These are phyloP conservation scores for Sugiyamaella sp. DNA, from an alignment of 1,139 yeast species.

Conservation along the genomic window DNA sequence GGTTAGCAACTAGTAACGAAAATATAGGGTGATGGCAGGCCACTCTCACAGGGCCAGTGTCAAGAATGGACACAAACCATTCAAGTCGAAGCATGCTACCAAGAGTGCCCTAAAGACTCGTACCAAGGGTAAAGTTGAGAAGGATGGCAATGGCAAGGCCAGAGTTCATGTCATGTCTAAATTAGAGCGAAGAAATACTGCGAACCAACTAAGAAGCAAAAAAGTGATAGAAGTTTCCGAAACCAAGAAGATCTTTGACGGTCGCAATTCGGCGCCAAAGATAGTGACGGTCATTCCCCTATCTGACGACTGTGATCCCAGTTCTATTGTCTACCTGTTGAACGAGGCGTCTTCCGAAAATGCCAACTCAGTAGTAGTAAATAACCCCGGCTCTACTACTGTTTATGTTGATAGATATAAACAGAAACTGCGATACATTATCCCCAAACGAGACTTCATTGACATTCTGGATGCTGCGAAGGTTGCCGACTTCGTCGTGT, in stretches of 20 bases:
- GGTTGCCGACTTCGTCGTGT: slow-evolving; percentile 83
- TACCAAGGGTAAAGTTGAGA: slow-evolving; percentile 87
- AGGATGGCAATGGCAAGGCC: slow-evolving; percentile 49
- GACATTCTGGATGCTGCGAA: slow-evolving; percentile 84
- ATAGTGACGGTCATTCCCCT: slow-evolving; percentile 80
- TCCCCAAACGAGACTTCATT: slow-evolving; percentile 65
- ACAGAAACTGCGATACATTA: slow-evolving; percentile 69
- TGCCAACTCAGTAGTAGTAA: slow-evolving; percentile 31
- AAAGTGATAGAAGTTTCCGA: slow-evolving; percentile 57
- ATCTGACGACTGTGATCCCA: slow-evolving; percentile 67
- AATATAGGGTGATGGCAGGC: slow-evolving; percentile 17
- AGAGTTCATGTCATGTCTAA: slow-evolving; percentile 51
- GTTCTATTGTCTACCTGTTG: slow-evolving; percentile 56
- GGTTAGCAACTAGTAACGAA: no score
- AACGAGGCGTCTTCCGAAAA: slow-evolving; percentile 32
- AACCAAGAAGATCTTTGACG: slow-evolving; percentile 73
- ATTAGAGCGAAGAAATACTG: slow-evolving; percentile 73
- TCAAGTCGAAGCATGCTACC: slow-evolving; percentile 89
- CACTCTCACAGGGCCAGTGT: slow-evolving; percentile 70
- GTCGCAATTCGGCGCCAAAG: slow-evolving; percentile 77
- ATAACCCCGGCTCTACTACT: slow-evolving; percentile 43
- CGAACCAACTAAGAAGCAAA: slow-evolving; percentile 74
- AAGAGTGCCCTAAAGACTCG: slow-evolving; percentile 82
- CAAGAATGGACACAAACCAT: slow-evolving; percentile 83
- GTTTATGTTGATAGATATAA: slow-evolving; percentile 64